Evolutionary conservation across 768 basidiomycete genomes (phyloP), one percentile per base, ranked within the genome.

Genomic region (Russula vinacea): DNA sequence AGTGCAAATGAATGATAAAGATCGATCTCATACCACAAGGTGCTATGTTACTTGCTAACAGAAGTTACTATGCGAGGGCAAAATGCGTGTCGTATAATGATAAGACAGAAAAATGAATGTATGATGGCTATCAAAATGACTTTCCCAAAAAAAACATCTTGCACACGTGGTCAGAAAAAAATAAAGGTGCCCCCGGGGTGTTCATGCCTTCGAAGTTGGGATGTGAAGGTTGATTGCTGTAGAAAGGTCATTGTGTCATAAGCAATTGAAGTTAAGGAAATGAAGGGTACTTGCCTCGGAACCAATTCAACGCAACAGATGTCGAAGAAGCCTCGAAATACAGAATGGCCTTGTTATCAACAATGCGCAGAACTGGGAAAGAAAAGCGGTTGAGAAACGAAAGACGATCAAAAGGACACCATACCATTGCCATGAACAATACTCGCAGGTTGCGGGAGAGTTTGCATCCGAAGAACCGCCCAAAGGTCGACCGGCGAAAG

Each of bases 391-490:
- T 49, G 44, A 65, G 37, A 60, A 65, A 37, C 37, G 33, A 59
- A 24, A 39, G 9, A 40, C 45, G 56, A 45, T 49, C n/a, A 39
- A 17, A 42, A 45, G 56, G 60, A 24, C 62, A 49, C 68, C 77
- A 67, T 72, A 90, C 91, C 84, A 73, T 90, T 94, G 47, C 90
- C 91, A 73, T 94, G 89, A 29, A 92, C 89, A 62, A 94, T 90
- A 68, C 89, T 92, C 19, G 92, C 93, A 6, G 92, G 94, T 70
- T 94, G 92, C 6, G 89, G 87, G 50, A 94, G 73, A 0, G 94
- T 96, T 74, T 95, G 93, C 93, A 99, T 94, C 49, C 96, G 83
- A 65, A 98, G 77, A 37, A 98, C 96, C 39, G 94, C 94, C 89
- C 93, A 98, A n/a, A 98, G 80, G 72, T 98, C 95, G 35, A 98